These are phyloP conservation scores for Hanseniaspora thailandica DNA, from an alignment of 805 yeast species.

Conservation along the genomic window DNA sequence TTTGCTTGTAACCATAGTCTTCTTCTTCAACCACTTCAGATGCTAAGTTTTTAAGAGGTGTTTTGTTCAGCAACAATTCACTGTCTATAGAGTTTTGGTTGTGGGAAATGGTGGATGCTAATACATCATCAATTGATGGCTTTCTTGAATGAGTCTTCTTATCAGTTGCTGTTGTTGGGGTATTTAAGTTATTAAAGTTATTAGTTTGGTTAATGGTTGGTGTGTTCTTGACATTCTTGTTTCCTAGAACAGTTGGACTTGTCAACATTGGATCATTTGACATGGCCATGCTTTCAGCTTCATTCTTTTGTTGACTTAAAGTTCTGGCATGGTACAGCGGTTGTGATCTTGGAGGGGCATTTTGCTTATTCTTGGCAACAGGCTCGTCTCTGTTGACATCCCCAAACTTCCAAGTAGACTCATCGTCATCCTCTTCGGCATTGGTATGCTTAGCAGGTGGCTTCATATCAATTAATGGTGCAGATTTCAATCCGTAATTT, in stretches of 20 bases:
- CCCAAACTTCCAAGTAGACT: not conserved
- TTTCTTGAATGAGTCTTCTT: conserved; percentile 13
- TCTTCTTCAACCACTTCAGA: conserved; percentile 13
- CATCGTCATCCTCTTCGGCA: not conserved
- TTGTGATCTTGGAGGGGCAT: not conserved
- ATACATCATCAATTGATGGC: conserved; percentile 22
- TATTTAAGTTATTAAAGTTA: not conserved
- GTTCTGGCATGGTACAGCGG: conserved; percentile 6
- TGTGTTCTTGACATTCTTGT: conserved; percentile 3
- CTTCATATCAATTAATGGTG: not conserved
- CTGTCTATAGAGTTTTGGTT: conserved; percentile 6
- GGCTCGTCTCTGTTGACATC: not conserved
- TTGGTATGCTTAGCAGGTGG: not conserved
- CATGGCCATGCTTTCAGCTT: not conserved
- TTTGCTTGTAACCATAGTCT: not conserved
- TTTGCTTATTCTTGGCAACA: no score
- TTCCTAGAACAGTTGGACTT: conserved; percentile 7
- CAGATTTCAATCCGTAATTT: not conserved
- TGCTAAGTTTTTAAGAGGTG: conserved; percentile 21
- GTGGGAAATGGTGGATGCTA: conserved; percentile 20
- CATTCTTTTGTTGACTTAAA: conserved; percentile 10
- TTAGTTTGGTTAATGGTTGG: conserved; percentile 1
- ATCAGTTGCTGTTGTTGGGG: not conserved
- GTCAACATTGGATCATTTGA: not conserved
- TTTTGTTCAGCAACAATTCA: conserved; percentile 18